These are phyloP conservation scores for Aspergillus sp. DNA, from an alignment of 2,329 filamentous ascomycete genomes.

Conservation along the genomic window DNA sequence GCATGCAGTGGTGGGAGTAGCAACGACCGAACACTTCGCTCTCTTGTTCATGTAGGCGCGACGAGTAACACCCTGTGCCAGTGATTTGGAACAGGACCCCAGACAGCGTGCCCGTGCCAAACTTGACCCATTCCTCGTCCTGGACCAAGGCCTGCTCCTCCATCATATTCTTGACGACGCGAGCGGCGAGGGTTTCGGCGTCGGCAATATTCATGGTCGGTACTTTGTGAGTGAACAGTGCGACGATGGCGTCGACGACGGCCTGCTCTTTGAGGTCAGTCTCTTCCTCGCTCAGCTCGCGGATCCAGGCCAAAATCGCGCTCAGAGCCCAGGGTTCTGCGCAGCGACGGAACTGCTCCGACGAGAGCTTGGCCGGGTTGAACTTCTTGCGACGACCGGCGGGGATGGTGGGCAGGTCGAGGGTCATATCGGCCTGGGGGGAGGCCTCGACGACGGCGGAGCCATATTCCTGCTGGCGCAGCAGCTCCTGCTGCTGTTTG, in stretches of 20 bases:
- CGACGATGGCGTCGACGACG: slow-evolving; percentile 82
- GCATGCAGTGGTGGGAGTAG: slow-evolving; percentile 90
- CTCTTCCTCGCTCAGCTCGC: slow-evolving; percentile 86
- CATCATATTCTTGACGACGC: slow-evolving; percentile 78
- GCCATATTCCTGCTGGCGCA: slow-evolving; percentile 50
- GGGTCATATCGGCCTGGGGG: slow-evolving; percentile 54
- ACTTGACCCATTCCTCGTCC: slow-evolving; percentile 98
- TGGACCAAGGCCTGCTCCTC: slow-evolving; percentile 72
- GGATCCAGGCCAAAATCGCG: slow-evolving; percentile 81
- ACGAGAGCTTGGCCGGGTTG: slow-evolving; percentile 77
- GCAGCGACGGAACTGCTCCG: slow-evolving; percentile 80
- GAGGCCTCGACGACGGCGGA: slow-evolving; percentile 52
- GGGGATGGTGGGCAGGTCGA: slow-evolving; percentile 83
- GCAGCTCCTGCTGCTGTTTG: slow-evolving; percentile 54
- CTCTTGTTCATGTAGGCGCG: slow-evolving; percentile 70
- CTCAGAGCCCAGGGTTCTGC: slow-evolving; percentile 90
- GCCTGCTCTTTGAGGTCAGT: slow-evolving; percentile 80
- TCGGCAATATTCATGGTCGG: slow-evolving; percentile 98
- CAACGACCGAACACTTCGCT: slow-evolving; percentile 68
- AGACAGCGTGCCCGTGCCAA: slow-evolving; percentile 74
- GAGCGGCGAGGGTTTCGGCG: slow-evolving; percentile 79
- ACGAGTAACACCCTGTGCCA: slow-evolving; percentile 85
- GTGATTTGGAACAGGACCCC: slow-evolving; percentile 94
- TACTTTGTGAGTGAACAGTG: slow-evolving; percentile 89
- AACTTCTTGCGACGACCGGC: slow-evolving; percentile 79